Conservation (phyloP, 805 yeast species). For the Kodamaea kaohsiungensis region DNA sequence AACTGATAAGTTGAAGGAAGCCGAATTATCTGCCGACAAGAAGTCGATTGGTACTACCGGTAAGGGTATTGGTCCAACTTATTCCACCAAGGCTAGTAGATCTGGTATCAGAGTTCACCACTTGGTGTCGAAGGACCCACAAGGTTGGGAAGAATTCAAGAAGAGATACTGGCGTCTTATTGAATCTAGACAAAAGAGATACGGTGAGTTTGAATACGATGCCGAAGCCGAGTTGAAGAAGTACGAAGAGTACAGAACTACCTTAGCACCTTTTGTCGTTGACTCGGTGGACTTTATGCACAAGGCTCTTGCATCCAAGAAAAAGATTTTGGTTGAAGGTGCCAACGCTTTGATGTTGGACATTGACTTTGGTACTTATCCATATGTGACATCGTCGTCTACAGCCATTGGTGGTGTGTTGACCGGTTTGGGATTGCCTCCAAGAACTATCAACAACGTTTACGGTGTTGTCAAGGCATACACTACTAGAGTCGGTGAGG, state of each 20-base stretch:
- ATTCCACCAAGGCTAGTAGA: constrained; percentile 94
- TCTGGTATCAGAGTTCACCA: constrained; percentile 97
- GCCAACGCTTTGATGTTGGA: constrained; percentile 98
- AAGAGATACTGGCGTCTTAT: constrained; percentile 73
- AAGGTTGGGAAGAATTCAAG: constrained; percentile 91
- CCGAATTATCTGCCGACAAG: constrained; percentile 77
- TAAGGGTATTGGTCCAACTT: constrained; percentile 98
- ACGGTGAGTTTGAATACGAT: constrained; percentile 91
- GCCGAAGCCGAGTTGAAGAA: constrained; percentile 74
- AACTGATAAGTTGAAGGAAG: constrained; percentile 93
- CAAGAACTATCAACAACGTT: constrained; percentile 72
- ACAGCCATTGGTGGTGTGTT: constrained; percentile 98
- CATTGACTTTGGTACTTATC: constrained; percentile 97
- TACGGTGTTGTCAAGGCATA: constrained; percentile 98
- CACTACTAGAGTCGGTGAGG: constrained; percentile 98
- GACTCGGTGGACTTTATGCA: constrained; percentile 88
- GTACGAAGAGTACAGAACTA: constrained; percentile 72
- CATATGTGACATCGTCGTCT: constrained; percentile 92
- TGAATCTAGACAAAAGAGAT: constrained; percentile 81
- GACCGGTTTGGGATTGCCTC: constrained; percentile 97
- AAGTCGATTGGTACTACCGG: constrained; percentile 97
- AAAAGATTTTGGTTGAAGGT: constrained; percentile 93
- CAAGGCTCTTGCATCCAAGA: constrained; percentile 69
- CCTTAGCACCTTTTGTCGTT: constrained; percentile 85
- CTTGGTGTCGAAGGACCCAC: constrained; percentile 84